A percentile compares a stretch with the other conserved stretches of the same genome.
Conservation (phyloP, 2,329 filamentous ascomycete genomes). For the Graphiopsis chlorocephala region DNA sequence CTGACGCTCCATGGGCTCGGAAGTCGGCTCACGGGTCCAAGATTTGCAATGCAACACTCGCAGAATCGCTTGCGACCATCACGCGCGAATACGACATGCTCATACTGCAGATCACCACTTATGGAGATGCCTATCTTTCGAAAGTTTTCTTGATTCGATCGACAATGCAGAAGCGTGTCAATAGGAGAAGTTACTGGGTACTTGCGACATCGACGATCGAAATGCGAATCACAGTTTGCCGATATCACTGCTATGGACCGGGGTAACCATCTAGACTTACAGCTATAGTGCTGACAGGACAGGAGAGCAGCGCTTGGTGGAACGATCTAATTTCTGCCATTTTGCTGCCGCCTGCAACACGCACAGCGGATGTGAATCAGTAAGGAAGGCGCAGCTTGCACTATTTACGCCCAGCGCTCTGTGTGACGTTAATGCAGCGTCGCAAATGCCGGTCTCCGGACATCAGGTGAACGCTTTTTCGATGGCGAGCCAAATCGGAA, state of each 20-base stretch:
- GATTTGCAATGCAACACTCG: not conserved
- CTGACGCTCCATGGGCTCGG: not conserved
- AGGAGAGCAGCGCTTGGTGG: not conserved
- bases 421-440: not conserved
- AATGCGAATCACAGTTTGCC: not conserved
- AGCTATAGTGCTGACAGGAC: not conserved
- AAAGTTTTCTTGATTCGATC: not conserved
- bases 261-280: not conserved
- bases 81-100: not conserved
- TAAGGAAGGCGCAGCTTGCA: not conserved
- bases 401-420: not conserved
- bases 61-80: not conserved
- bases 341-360: not conserved
- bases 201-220: not conserved
- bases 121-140: not conserved
- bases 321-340: not conserved
- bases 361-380: not conserved
- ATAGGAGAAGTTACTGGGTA: not conserved
- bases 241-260: not conserved
- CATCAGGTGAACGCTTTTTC: not conserved
- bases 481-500: not conserved
- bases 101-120: not conserved
- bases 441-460: not conserved
- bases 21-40: not conserved
- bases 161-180: not conserved